Evolutionary conservation across 2,329 filamentous ascomycete species (phyloP).

Genomic region (Hypoxylon sp.): DNA sequence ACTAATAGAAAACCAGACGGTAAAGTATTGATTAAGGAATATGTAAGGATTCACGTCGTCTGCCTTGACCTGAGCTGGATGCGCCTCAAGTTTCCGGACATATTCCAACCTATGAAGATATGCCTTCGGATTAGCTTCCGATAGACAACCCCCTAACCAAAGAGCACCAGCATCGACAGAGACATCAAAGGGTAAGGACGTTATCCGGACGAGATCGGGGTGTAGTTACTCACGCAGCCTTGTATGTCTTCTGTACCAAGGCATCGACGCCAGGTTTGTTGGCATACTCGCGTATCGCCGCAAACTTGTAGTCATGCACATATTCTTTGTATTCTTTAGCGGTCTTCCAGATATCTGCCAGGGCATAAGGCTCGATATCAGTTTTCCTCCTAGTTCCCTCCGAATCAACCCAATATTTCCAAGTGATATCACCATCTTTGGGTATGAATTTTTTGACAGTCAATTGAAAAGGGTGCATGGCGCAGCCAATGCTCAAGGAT

Average conservation of each 20-base stretch:
- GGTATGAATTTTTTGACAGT: slow-evolving; percentile 61
- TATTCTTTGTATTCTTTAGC: slow-evolving; percentile 57
- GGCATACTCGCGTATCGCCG: slow-evolving; percentile 52
- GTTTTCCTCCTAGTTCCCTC: slow-evolving; percentile 50
- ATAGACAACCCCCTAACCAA: background rate
- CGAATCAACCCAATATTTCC: slow-evolving; percentile 58
- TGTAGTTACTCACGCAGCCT: slow-evolving; percentile 49
- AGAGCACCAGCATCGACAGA: background rate
- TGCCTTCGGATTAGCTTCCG: slow-evolving; percentile 15
- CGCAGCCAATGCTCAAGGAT: slow-evolving; percentile 58
- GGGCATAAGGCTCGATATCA: slow-evolving; percentile 58
- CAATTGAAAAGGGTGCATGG: slow-evolving; percentile 56
- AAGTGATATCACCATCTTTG: slow-evolving; percentile 56
- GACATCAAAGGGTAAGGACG: background rate
- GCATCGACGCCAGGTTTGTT: slow-evolving; percentile 38
- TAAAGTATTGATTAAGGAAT: slow-evolving; percentile 60
- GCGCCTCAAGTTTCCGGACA: slow-evolving; percentile 14
- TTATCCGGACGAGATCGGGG: slow-evolving; percentile 11
- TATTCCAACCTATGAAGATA: slow-evolving; percentile 25
- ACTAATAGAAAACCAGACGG: slow-evolving; percentile 65
- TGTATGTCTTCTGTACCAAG: slow-evolving; percentile 54
- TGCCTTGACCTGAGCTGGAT: slow-evolving; percentile 21
- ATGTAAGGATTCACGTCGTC: slow-evolving; percentile 50
- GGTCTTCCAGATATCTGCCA: slow-evolving; percentile 57
- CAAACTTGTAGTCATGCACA: slow-evolving; percentile 52